Evolutionary conservation across 352 stramenopile species (phyloP).

Genomic region (Phytophthora uliginosa): DNA sequence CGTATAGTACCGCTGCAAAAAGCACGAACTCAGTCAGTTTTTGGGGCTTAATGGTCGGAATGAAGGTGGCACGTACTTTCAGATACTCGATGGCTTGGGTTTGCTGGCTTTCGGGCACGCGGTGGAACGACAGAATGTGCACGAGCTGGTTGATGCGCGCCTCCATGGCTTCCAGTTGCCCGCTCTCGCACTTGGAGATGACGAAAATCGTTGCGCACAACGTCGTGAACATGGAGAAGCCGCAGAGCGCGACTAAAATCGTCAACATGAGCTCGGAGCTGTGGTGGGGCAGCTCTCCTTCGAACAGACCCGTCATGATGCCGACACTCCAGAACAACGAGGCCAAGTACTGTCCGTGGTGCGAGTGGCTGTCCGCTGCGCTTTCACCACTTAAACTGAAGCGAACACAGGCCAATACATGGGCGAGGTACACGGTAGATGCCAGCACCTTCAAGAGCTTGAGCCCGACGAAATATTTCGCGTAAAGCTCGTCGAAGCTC

Average conservation of each 20-base stretch:
- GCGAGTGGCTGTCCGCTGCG: slow-evolving; percentile 5
- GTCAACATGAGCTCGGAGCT: slow-evolving; percentile 72
- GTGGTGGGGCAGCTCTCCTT: slow-evolving; percentile 66
- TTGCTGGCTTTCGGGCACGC: slow-evolving; percentile 62
- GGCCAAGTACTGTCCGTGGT: slow-evolving; percentile 49
- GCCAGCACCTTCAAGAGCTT: slow-evolving; percentile 62
- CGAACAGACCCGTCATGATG: slow-evolving; percentile 71
- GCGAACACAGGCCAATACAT: slow-evolving; percentile 65
- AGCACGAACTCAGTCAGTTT: not conserved
- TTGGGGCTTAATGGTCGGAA: too few species aligned
- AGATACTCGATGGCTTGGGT: slow-evolving; percentile 75
- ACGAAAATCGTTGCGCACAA: slow-evolving; percentile 82
- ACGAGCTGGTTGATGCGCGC: slow-evolving; percentile 79
- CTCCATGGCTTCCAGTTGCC: slow-evolving; percentile 62
- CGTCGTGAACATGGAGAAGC: slow-evolving; percentile 77
- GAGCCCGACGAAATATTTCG: slow-evolving; percentile 62
- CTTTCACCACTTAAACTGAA: slow-evolving; percentile 50
- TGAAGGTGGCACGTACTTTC: slow-evolving; percentile 27
- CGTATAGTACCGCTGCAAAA: slow-evolving; percentile 64
- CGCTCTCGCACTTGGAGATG: slow-evolving; percentile 81
- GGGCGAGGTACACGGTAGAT: slow-evolving; percentile 59
- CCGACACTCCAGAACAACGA: slow-evolving; percentile 78
- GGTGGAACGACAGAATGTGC: slow-evolving; percentile 74
- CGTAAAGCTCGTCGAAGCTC: slow-evolving; percentile 68
- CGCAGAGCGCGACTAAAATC: slow-evolving; percentile 66